Percentiles rank a stretch among this genome's conserved stretches.
phyloP scores from a whole-genome alignment of 2,329 filamentous ascomycete genomes.

The Plenodomus lindquistii region DNA sequence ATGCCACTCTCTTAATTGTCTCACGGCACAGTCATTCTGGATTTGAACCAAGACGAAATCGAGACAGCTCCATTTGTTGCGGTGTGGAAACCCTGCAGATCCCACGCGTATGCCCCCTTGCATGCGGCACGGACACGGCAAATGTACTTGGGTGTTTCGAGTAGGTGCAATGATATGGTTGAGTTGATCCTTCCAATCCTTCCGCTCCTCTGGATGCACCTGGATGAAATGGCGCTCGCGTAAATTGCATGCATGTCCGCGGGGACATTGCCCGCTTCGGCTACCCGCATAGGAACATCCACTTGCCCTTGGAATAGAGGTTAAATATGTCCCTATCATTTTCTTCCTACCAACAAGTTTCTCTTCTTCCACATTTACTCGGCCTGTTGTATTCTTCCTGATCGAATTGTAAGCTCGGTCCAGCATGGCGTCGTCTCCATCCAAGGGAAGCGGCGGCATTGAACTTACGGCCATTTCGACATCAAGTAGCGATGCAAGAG shows the following conservation, averaged over 20 bases:
- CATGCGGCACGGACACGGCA: conserved; percentile 2
- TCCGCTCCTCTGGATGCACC: not conserved
- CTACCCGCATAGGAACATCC: conserved; percentile 1
- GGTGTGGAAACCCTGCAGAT: conserved; percentile 9
- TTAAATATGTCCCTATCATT: conserved; percentile 3
- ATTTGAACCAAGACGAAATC: not conserved
- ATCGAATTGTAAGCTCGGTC: not conserved
- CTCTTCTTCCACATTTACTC: not conserved
- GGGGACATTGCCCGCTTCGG: conserved; percentile 7
- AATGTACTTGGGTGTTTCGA: conserved; percentile 4
- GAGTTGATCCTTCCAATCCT: not conserved
- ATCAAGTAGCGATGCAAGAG: conserved; percentile 7
- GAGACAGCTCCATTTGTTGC: not conserved
- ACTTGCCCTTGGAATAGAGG: not conserved
- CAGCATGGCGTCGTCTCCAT: conserved; percentile 12
- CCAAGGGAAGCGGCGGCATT: conserved; percentile 12
- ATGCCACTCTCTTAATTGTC: not conserved
- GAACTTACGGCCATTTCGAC: conserved; percentile 2
- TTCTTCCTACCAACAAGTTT: conserved; percentile 1
- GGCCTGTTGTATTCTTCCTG: not conserved
- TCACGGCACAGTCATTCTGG: not conserved
- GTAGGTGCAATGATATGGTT: conserved; percentile 11
- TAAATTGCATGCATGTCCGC: conserved; percentile 1
- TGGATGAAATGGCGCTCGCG: conserved; percentile 3
- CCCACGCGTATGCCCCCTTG: conserved; percentile 4